Conservation (phyloP, 2,329 filamentous ascomycete genomes). For the Cryphonectria japonica region DNA sequence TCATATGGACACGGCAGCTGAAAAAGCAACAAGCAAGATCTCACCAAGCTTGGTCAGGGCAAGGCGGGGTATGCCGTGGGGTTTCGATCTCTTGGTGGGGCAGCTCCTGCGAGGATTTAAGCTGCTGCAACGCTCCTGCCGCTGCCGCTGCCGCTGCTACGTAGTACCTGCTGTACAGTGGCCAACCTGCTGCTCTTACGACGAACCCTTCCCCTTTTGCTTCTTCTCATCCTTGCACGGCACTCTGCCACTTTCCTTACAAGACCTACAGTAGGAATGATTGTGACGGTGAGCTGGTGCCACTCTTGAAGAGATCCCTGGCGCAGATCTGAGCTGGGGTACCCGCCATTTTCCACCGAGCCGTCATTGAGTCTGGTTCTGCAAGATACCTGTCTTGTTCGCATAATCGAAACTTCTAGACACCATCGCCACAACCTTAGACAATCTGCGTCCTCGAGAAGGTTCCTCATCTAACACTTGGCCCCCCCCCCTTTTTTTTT, state of each 20-base stretch:
- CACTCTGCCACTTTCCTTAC: background rate
- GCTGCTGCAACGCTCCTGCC: background rate
- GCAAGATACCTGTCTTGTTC: background rate
- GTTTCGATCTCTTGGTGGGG: constrained; percentile 8
- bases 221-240: background rate
- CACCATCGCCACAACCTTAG: background rate
- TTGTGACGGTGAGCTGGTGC: constrained; percentile 10
- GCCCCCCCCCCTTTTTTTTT: background rate
- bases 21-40: constrained; percentile 1
- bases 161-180: background rate
- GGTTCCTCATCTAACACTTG: background rate
- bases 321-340: background rate
- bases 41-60: background rate
- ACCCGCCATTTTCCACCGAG: background rate
- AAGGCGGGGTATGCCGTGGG: constrained; percentile 2
- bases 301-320: background rate
- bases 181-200: background rate
- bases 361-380: background rate
- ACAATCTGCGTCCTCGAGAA: background rate
- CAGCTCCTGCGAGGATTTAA: background rate
- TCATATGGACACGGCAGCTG: background rate
- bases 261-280: background rate
- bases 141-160: background rate
- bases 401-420: background rate
- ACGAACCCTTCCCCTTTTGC: background rate